Percentiles rank a stretch among this genome's conserved stretches.
phyloP scores from a whole-genome alignment of 768 basidiomycete species.

The Cystofilobasidium macerans region DNA sequence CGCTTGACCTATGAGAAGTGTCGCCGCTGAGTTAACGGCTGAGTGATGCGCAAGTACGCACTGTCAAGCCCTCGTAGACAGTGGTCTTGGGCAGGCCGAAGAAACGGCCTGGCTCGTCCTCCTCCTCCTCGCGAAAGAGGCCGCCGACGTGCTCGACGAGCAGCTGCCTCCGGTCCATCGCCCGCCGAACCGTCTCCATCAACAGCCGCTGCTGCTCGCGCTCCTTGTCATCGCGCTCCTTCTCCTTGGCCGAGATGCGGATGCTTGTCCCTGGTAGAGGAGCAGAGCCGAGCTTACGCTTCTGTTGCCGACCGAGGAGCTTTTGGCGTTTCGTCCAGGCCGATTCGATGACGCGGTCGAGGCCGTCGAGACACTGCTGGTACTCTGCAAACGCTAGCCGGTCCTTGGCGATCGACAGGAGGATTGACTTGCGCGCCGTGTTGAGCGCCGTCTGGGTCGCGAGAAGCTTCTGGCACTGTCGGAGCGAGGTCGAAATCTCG shows the following conservation, averaged over 20 bases:
- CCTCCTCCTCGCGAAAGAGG: constrained; percentile 65
- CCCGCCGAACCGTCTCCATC: constrained; percentile 40
- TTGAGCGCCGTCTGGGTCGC: constrained; percentile 66
- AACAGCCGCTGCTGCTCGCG: constrained; percentile 45
- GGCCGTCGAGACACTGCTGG: constrained; percentile 64
- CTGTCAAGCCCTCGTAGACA: constrained; percentile 45
- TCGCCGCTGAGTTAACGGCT: too few species aligned
- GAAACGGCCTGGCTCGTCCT: constrained; percentile 53
- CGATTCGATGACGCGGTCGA: constrained; percentile 70
- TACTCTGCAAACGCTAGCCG: constrained; percentile 88
- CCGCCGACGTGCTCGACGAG: constrained; percentile 69
- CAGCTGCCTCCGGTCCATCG: constrained; percentile 62
- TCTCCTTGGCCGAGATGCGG: constrained; percentile 33
- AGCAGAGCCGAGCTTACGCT: constrained; percentile 60
- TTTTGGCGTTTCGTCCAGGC: constrained; percentile 71
- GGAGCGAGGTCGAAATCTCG: constrained; percentile 79
- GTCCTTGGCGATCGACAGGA: constrained; percentile 66
- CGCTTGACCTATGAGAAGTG: too few species aligned
- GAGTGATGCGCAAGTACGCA: too few species aligned
- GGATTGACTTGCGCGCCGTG: constrained; percentile 64
- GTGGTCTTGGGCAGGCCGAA: constrained; percentile 68
- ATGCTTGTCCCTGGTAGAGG: constrained; percentile 40
- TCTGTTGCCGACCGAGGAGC: constrained; percentile 45
- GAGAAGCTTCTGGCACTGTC: constrained; percentile 74
- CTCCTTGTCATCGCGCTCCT: constrained; percentile 31